Conservation (phyloP, 805 yeast species). For the Wickerhamiella kurtzmanii region DNA sequence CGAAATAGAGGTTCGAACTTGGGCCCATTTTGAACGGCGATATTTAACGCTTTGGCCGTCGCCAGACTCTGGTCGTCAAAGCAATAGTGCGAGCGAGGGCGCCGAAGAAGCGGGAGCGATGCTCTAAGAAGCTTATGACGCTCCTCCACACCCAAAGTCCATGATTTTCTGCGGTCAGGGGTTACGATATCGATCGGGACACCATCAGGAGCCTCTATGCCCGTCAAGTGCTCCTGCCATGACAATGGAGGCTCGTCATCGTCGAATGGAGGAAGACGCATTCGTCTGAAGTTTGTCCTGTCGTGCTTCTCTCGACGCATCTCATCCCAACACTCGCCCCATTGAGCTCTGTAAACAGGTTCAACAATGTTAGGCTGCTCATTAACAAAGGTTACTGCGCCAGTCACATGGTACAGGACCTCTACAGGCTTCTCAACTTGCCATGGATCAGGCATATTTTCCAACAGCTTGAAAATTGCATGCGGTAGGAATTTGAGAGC, state of each 20-base stretch:
- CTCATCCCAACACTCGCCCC: constrained; percentile 87
- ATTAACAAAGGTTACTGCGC: constrained; percentile 91
- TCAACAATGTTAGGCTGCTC: constrained; percentile 86
- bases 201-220: constrained; percentile 7
- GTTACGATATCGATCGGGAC: background rate
- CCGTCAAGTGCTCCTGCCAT: constrained; percentile 59
- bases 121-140: background rate
- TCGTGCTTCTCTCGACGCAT: constrained; percentile 94
- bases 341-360: constrained; percentile 83
- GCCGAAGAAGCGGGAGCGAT: background rate
- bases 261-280: constrained; percentile 92
- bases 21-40: constrained; percentile 91
- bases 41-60: constrained; percentile 82
- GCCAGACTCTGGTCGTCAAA: constrained; percentile 70
- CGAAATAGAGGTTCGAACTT: constrained; percentile 69
- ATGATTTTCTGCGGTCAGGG: background rate
- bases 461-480: constrained; percentile 75
- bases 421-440: constrained; percentile 72
- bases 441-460: constrained; percentile 99
- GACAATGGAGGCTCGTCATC: constrained; percentile 91
- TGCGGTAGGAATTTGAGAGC: constrained; percentile 93
- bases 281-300: constrained; percentile 74
- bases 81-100: constrained; percentile 38
- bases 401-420: constrained; percentile 79
- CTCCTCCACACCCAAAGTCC: background rate